phyloP scores from a whole-genome alignment of 2,329 filamentous ascomycete genomes.

The Coleophoma eucalyptorum region DNA sequence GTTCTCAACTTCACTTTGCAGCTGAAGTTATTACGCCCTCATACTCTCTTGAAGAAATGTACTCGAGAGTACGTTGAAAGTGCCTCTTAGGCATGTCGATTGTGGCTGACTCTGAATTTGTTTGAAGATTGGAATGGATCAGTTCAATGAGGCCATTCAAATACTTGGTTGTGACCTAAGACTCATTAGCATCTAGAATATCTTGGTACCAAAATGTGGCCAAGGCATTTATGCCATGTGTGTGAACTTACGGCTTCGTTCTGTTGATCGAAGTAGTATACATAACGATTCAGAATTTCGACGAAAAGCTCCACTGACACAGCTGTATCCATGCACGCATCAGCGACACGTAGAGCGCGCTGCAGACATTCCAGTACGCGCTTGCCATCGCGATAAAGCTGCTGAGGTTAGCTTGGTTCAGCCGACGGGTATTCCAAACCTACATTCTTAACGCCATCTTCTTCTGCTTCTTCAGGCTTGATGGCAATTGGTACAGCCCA shows the following conservation, averaged over 20 bases:
- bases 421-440: conserved; percentile 31
- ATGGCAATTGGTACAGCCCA: conserved; percentile 85
- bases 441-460: conserved; percentile 64
- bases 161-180: conserved; percentile 86
- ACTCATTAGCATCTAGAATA: conserved; percentile 8
- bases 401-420: conserved; percentile 17
- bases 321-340: conserved; percentile 98
- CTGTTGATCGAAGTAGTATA: conserved; percentile 99
- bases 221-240: neutral
- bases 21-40: conserved; percentile 71
- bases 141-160: conserved; percentile 97
- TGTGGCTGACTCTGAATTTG: conserved; percentile 74
- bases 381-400: conserved; percentile 97
- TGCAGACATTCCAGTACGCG: conserved; percentile 95
- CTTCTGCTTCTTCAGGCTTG: conserved; percentile 77
- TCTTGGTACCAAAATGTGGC: neutral
- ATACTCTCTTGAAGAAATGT: conserved; percentile 87
- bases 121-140: conserved; percentile 92
- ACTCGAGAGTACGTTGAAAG: conserved; percentile 91
- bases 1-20: conserved; percentile 34
- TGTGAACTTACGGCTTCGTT: conserved; percentile 76
- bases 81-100: conserved; percentile 90
- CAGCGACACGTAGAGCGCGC: conserved; percentile 88
- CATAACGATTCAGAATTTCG: conserved; percentile 95
- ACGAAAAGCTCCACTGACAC: conserved; percentile 98